A percentile compares a stretch with the other conserved stretches of the same genome.
Conservation (phyloP, 2,329 filamentous ascomycete genomes). For the Sporothrix curviconia region DNA sequence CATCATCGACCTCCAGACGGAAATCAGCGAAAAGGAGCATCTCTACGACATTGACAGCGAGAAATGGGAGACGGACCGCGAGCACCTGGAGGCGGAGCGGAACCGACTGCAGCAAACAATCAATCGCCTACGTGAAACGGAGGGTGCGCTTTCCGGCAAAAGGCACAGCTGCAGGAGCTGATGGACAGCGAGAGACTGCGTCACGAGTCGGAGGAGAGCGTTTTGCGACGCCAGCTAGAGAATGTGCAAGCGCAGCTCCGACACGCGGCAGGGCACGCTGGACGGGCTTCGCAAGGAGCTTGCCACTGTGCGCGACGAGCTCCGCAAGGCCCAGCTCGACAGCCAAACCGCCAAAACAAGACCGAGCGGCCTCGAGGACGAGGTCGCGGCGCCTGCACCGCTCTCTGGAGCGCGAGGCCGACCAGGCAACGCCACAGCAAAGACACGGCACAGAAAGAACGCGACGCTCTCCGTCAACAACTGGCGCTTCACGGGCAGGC, state of each 20-base stretch:
- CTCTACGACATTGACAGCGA: conserved; percentile 65
- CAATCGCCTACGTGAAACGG: conserved; percentile 60
- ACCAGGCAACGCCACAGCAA: conserved; percentile 48
- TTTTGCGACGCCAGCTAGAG: conserved; percentile 66
- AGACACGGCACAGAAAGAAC: conserved; percentile 38
- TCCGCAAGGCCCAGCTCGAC: conserved; percentile 61
- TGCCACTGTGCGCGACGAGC: conserved; percentile 58
- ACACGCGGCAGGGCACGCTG: conserved; percentile 57
- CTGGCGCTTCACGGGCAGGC: conserved; percentile 31
- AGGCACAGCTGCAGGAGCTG: conserved; percentile 59
- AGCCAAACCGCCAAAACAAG: conserved; percentile 55
- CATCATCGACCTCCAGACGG: conserved; percentile 56
- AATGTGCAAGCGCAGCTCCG: conserved; percentile 66
- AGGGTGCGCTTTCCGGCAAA: conserved; percentile 63
- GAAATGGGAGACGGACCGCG: conserved; percentile 63
- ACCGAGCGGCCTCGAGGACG: conserved; percentile 64
- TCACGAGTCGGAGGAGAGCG: conserved; percentile 63
- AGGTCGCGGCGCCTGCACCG: conserved; percentile 67
- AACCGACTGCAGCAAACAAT: conserved; percentile 64
- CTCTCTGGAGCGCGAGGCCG: conserved; percentile 57
- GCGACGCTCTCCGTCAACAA: conserved; percentile 38
- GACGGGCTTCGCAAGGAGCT: conserved; percentile 62
- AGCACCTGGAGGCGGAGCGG: conserved; percentile 58
- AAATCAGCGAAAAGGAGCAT: conserved; percentile 63
- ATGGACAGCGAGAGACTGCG: conserved; percentile 65